Evolutionary conservation across 768 basidiomycete genomes (phyloP).

Genomic region (Termitomyces titanicus): DNA sequence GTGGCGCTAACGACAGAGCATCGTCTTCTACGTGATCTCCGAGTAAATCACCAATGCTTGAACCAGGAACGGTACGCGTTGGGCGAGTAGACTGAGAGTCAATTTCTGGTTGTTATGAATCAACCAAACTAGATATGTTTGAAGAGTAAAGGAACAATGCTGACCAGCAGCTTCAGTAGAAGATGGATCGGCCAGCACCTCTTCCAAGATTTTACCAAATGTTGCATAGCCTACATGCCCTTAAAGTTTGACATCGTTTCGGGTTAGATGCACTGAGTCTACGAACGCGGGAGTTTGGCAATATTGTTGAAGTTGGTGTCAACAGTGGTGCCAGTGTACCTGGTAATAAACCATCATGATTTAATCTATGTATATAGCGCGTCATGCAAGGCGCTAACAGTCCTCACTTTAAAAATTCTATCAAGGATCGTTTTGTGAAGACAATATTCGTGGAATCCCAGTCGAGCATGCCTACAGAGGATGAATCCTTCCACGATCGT

Average conservation of each 20-base stretch:
- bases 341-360: slow-evolving; percentile 25
- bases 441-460: slow-evolving; percentile 77
- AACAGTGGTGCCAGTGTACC: slow-evolving; percentile 71
- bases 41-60: slow-evolving; percentile 50
- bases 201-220: slow-evolving; percentile 54
- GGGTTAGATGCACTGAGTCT: not conserved
- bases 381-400: not conserved
- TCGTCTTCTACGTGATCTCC: slow-evolving; percentile 45
- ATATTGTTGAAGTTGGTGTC: slow-evolving; percentile 76
- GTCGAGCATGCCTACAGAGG: slow-evolving; percentile 65
- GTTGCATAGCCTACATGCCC: slow-evolving; percentile 55
- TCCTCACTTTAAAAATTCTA: slow-evolving; percentile 74
- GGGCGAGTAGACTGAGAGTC: slow-evolving; percentile 54
- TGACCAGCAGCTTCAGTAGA: slow-evolving; percentile 3
- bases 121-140: slow-evolving; percentile 1
- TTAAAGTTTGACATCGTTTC: not conserved
- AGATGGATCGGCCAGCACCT: slow-evolving; percentile 8
- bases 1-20: slow-evolving; percentile 57
- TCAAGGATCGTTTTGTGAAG: slow-evolving; percentile 72
- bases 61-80: slow-evolving; percentile 52
- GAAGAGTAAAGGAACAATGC: not conserved
- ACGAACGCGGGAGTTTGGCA: slow-evolving; percentile 68
- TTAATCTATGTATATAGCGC: not conserved
- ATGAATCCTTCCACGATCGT: not conserved
- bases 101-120: slow-evolving; percentile 19